Percentiles rank a stretch among this genome's conserved stretches.
Evolutionary conservation across 257 asterid species (phyloP).

Genomic region (Gynochthodes officinalis): DNA sequence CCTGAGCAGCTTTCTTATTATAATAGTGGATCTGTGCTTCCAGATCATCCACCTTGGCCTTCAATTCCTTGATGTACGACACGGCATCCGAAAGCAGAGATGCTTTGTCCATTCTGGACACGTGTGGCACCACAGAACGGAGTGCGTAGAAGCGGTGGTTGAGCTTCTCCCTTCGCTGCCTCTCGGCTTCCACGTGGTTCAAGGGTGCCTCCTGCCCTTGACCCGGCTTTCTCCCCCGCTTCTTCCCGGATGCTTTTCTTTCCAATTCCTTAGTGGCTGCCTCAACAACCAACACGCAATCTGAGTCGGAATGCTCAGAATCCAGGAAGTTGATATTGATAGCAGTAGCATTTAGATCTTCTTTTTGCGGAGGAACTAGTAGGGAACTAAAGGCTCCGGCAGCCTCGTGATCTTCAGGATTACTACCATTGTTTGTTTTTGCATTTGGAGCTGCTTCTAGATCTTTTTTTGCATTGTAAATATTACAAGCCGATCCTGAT

Average conservation of each 20-base stretch:
- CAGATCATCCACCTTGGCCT: conserved; percentile 48
- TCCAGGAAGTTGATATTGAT: conserved; percentile 11
- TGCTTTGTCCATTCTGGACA: conserved; percentile 78
- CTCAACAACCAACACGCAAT: conserved; percentile 14
- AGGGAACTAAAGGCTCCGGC: not conserved
- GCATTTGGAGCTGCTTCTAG: not conserved
- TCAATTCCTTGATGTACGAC: conserved; percentile 65
- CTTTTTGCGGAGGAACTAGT: no score
- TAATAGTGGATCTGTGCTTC: conserved; percentile 22
- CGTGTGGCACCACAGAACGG: conserved; percentile 80
- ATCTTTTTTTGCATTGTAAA: no score
- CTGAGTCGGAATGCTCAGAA: conserved; percentile 24
- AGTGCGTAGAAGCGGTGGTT: conserved; percentile 78
- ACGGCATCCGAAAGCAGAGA: conserved; percentile 77
- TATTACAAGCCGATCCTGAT: no score
- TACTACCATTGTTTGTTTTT: not conserved
- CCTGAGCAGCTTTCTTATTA: not conserved
- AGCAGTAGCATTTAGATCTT: no score
- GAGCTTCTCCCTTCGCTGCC: conserved; percentile 88
- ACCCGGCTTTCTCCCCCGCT: conserved; percentile 63
- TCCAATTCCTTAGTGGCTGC: not conserved
- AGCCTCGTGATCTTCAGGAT: not conserved
- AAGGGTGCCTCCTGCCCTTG: conserved; percentile 31
- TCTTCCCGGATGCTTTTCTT: conserved; percentile 29
- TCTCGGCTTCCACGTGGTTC: conserved; percentile 84